Percentiles rank a stretch among this genome's conserved stretches.
Conservation (phyloP, 106 monocot species). For the Apostasia ramifera region DNA sequence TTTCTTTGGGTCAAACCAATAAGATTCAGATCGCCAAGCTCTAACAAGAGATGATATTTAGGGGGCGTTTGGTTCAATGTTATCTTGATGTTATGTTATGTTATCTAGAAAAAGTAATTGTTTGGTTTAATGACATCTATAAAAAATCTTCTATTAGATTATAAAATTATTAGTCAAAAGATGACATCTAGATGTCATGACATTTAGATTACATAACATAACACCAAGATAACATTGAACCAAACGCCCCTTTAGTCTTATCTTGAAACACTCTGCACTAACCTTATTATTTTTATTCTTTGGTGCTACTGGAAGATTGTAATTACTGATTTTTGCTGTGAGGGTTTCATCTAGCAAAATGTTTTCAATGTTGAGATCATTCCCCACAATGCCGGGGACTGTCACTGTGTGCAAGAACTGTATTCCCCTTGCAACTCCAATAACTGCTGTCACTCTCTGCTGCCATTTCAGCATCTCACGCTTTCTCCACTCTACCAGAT, state of each 20-base stretch:
- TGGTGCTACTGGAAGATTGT: slow-evolving; percentile 56
- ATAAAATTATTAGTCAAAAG: too few relatives aligned
- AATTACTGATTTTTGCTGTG: slow-evolving; percentile 78
- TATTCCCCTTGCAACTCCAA: slow-evolving; percentile 78
- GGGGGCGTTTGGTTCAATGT: too few relatives aligned
- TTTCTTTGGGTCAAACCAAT: background rate
- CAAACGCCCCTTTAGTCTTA: too few relatives aligned
- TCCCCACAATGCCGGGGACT: slow-evolving; percentile 64
- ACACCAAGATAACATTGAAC: too few relatives aligned
- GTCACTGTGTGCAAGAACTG: slow-evolving; percentile 79
- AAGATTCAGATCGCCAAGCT: background rate
- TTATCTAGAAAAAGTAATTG: too few relatives aligned
- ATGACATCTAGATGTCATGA: background rate
- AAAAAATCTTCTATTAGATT: too few relatives aligned
- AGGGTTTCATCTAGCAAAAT: slow-evolving; percentile 79
- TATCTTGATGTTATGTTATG: too few relatives aligned
- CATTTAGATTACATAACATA: background rate
- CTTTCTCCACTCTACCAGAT: slow-evolving; percentile 65
- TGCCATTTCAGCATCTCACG: slow-evolving; percentile 92
- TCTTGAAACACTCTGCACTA: background rate
- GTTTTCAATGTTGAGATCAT: slow-evolving; percentile 63
- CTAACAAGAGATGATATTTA: background rate
- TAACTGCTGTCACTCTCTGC: slow-evolving; percentile 69
- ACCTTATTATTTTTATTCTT: slow-evolving; percentile 68
- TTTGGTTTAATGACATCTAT: too few relatives aligned